A percentile compares a stretch with the other conserved stretches of the same genome.
Evolutionary conservation across 164 flowering plant species (phyloP).

Genomic region (Platanus orientalis): DNA sequence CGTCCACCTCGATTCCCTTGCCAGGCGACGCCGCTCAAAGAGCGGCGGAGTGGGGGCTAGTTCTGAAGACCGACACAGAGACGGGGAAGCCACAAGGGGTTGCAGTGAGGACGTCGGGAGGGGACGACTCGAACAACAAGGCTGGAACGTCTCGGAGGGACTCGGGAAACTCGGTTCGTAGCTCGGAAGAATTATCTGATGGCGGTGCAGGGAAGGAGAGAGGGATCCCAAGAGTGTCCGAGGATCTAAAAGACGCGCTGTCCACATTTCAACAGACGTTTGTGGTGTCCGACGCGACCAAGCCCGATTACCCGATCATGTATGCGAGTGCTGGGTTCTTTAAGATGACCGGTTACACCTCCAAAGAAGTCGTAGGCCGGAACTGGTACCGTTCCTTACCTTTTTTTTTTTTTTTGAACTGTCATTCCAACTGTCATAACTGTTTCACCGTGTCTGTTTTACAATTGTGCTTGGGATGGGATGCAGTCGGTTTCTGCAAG

Average conservation of each 20-base stretch:
- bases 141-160: conserved; percentile 36
- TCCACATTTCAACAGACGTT: conserved; percentile 94
- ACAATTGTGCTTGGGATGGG: neutral
- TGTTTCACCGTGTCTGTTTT: neutral
- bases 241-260: conserved; percentile 78
- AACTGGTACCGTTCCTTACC: conserved; percentile 58
- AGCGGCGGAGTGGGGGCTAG: conserved; percentile 97
- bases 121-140: conserved; percentile 38
- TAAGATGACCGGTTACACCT: conserved; percentile 93
- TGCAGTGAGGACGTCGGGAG: conserved; percentile 60
- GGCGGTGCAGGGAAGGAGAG: conserved; percentile 36
- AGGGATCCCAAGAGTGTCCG: conserved; percentile 73
- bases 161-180: conserved; percentile 62
- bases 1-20: too few species aligned
- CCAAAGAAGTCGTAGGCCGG: conserved; percentile 90
- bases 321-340: conserved; percentile 98
- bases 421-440: conserved; percentile 14
- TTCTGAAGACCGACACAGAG: conserved; percentile 70
- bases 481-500: conserved; percentile 91
- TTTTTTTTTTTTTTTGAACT: neutral
- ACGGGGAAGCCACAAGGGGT: conserved; percentile 91
- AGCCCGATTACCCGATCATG: conserved; percentile 80
- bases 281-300: conserved; percentile 93
- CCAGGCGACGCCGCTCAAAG: conserved; percentile 57
- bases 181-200: conserved; percentile 68